Conservation (phyloP, 306 rosid species). For the Erythrophleum fordii region DNA sequence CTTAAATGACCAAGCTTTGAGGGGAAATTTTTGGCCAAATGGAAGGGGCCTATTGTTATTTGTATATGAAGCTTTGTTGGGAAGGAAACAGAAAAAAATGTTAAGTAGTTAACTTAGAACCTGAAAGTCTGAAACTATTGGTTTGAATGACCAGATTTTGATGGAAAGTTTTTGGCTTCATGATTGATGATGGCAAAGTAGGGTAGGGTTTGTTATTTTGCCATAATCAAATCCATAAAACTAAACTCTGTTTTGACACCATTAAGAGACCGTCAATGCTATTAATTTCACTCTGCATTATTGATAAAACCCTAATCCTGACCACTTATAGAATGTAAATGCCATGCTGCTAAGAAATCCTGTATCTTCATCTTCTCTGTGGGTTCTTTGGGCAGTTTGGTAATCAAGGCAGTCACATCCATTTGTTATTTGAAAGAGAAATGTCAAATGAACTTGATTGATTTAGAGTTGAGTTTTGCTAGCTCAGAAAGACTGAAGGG, state of each 20-base stretch:
- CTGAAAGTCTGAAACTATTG: not conserved
- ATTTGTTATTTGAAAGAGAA: not conserved
- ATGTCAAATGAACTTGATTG: not conserved
- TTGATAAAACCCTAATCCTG: not conserved
- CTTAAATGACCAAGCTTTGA: not conserved
- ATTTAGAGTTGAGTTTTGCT: not conserved
- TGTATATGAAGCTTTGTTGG: not conserved
- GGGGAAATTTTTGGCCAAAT: not conserved
- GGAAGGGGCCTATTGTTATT: not conserved
- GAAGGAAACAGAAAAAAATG: not conserved
- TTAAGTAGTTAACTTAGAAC: not conserved
- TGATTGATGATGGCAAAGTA: constrained; percentile 11
- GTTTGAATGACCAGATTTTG: not conserved
- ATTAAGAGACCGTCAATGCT: not conserved
- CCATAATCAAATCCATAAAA: not conserved
- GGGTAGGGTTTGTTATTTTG: not conserved
- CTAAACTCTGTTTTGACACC: constrained; percentile 6
- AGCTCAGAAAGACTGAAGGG: not conserved
- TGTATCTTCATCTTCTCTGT: not conserved
- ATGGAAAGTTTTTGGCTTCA: not conserved
- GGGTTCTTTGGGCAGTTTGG: constrained; percentile 6
- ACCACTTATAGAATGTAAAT: not conserved
- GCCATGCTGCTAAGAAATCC: not conserved
- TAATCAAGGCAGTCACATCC: not conserved
- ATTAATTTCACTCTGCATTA: not conserved